Conservation (phyloP, 345 rosid species). For the Sonneratia alba region DNA sequence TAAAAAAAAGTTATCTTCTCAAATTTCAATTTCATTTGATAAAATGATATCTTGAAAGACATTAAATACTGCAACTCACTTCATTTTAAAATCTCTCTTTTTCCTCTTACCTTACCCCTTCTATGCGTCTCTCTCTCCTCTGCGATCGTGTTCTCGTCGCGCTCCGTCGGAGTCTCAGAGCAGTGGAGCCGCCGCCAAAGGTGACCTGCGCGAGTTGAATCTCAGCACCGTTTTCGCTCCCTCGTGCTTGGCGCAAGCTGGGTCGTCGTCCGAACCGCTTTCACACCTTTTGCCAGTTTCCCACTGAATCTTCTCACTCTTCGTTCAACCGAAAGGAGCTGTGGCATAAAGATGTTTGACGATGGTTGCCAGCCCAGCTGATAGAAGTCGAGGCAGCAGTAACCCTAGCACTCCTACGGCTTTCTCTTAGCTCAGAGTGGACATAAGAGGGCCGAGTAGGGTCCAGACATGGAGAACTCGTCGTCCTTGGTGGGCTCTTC, state of each 20-base stretch:
- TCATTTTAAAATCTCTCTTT: no score
- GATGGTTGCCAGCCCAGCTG: not conserved
- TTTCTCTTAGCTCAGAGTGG: not conserved
- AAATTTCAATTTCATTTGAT: no score
- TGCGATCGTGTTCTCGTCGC: no score
- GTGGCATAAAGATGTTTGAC: not conserved
- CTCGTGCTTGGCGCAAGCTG: constrained; percentile 1
- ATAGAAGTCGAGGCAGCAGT: not conserved
- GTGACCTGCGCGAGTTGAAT: constrained; percentile 16
- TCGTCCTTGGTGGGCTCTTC: constrained; percentile 30
- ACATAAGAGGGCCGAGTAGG: not conserved
- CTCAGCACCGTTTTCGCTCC: constrained; percentile 13
- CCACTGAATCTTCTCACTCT: not conserved
- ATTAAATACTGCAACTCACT: no score
- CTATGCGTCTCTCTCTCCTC: no score
- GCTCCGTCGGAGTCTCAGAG: no score
- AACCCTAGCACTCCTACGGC: not conserved
- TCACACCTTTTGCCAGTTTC: constrained; percentile 3
- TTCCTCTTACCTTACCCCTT: no score
- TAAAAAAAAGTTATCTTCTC: no score
- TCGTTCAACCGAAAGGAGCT: not conserved
- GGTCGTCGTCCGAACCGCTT: constrained; percentile 4
- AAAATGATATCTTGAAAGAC: no score
- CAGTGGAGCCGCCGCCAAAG: constrained; percentile 31
- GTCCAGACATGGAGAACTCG: constrained; percentile 26